These are phyloP conservation scores for Xylariaceae sp. DNA, from an alignment of 2,329 filamentous ascomycete species.

Conservation along the genomic window DNA sequence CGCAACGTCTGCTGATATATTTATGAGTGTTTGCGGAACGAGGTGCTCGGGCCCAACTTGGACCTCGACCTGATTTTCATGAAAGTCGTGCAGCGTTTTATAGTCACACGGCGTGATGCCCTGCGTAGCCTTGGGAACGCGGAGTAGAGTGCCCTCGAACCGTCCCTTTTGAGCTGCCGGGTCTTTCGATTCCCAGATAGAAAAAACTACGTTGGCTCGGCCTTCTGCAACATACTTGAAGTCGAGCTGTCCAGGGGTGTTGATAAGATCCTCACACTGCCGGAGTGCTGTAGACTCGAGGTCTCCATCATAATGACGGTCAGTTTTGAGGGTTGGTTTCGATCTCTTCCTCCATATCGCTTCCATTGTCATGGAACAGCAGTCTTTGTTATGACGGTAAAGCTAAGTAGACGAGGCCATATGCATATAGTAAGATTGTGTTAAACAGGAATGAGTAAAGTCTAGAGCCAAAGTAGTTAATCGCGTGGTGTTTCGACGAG, in stretches of 20 bases:
- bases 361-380: constrained; percentile 12
- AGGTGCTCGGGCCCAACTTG: constrained; percentile 47
- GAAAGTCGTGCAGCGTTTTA: constrained; percentile 51
- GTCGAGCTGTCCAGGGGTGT: constrained; percentile 28
- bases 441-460: neutral
- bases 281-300: constrained; percentile 6
- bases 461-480: neutral
- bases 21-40: constrained; percentile 41
- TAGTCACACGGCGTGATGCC: constrained; percentile 53
- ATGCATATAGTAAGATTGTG: neutral
- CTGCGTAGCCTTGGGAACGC: constrained; percentile 62
- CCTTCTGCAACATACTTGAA: constrained; percentile 66
- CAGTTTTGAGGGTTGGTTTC: constrained; percentile 18
- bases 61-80: constrained; percentile 59
- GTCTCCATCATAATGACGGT: neutral
- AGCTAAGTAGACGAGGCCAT: constrained; percentile 8
- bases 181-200: constrained; percentile 52
- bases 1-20: constrained; percentile 46
- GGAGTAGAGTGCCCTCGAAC: constrained; percentile 58
- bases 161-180: constrained; percentile 38
- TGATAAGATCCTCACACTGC: constrained; percentile 32
- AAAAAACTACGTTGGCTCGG: constrained; percentile 78
- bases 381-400: constrained; percentile 14
- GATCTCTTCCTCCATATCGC: constrained; percentile 36
- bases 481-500: neutral